Evolutionary conservation across 179 eudicot genomes (phyloP), one percentile per base, ranked within the genome.

Genomic region (Corrigiola litoralis): DNA sequence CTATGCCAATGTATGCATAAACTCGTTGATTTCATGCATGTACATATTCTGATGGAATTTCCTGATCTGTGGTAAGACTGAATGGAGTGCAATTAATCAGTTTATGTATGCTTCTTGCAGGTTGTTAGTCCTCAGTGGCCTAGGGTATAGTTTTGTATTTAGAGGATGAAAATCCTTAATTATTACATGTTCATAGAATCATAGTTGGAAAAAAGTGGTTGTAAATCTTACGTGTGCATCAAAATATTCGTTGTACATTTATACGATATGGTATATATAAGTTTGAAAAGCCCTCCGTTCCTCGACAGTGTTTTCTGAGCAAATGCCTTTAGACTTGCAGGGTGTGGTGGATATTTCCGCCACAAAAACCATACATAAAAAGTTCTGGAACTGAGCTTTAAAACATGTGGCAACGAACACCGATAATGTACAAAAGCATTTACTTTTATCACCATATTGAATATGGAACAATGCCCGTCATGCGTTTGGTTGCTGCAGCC

Each of bases 111-210:
- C 14, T 28, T 68, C 54, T 54, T 81, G 82, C 81, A 94, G 97
- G 97, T 94, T 27, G 99, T 90, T 66, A 90, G 97, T 70, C 99
- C 97, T 25, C 99, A 94, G 56, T 90, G 99, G 99, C 99, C 99
- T n/a, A 77, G 75, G 62, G 90, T 72, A 49, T 89, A 79, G 64
- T 33, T 63, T 27, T 45, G 48, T 42, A 24, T 31, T 47, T 6
- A 13, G 14, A 56, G 44, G 23, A 7, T 14, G 41, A 38, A 29
- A 40, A 38, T 6, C 28, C 32, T 36, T 25, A 4, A 17, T 48
- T 47, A 27, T 4, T 31, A 7, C 55, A 25, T 24, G 23, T 29
- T 50, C 32, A 21, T n/a, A n/a, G n/a, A n/a, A n/a, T 60, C 24
- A 24, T 40, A 14, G 42, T 50, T 58, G 42, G 6, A 31, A 38